Percentiles rank a stretch among this genome's conserved stretches.
phyloP scores from a whole-genome alignment of 73 alveolate genomes.

The Paramecium primaurelia region DNA sequence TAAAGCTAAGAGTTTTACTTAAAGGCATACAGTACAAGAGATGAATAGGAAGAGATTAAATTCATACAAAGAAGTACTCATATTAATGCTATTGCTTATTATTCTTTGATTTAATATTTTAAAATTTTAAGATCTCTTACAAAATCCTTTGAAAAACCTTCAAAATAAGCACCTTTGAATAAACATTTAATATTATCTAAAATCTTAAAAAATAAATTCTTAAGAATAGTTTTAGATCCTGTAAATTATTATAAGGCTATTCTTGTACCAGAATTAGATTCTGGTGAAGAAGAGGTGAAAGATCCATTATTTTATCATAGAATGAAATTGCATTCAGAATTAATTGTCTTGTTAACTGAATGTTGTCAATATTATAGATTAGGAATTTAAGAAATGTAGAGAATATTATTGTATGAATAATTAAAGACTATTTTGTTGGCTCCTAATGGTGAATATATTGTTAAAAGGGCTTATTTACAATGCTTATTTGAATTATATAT shows the following conservation, averaged over 20 bases:
- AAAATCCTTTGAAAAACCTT: neutral
- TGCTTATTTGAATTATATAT: slow-evolving; percentile 58
- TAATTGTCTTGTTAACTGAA: slow-evolving; percentile 14
- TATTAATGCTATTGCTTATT: neutral
- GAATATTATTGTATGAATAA: slow-evolving; percentile 44
- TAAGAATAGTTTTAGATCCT: slow-evolving; percentile 34
- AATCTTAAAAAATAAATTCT: neutral
- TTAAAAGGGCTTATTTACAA: slow-evolving; percentile 45
- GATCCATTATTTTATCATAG: neutral
- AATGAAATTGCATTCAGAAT: neutral
- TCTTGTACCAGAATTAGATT: neutral
- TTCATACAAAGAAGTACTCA: neutral
- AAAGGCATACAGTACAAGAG: neutral
- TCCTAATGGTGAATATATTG: neutral
- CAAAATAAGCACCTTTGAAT: slow-evolving; percentile 8
- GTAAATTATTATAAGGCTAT: neutral
- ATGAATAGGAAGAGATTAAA: neutral
- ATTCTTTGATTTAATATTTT: slow-evolving; percentile 31
- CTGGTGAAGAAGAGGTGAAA: neutral
- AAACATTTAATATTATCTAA: slow-evolving; percentile 33
- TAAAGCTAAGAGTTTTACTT: neutral
- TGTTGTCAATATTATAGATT: slow-evolving; percentile 48
- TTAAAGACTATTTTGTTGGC: slow-evolving; percentile 30
- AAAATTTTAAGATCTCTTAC: slow-evolving; percentile 44
- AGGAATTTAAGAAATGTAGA: slow-evolving; percentile 57